Percentiles rank a stretch among this genome's conserved stretches.
Conservation (phyloP, 1,139 yeast species). For the Casaregolazyma lundiana region DNA sequence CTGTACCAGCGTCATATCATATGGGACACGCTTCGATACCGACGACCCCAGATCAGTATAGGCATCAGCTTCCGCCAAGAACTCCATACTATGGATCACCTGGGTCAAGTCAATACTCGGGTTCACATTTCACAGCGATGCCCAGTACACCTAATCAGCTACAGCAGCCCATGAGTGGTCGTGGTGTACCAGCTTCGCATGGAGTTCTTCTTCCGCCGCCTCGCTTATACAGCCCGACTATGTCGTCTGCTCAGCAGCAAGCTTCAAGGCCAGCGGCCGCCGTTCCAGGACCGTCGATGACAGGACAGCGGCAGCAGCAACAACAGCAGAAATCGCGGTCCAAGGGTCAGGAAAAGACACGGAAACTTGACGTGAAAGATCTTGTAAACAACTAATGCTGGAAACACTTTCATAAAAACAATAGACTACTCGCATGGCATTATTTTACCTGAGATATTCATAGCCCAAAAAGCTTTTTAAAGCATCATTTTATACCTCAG, state of each 20-base stretch:
- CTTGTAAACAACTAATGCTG: slow-evolving; percentile 3
- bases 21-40: background rate
- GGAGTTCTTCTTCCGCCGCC: slow-evolving; percentile 6
- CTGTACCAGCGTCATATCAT: background rate
- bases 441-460: no score
- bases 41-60: background rate
- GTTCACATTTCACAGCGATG: background rate
- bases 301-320: slow-evolving; percentile 7
- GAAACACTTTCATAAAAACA: background rate
- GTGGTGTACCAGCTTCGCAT: background rate
- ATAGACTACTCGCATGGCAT: no score
- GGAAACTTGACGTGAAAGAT: slow-evolving; percentile 8
- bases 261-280: slow-evolving; percentile 4
- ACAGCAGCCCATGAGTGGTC: background rate
- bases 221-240: slow-evolving; percentile 3
- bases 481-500: no score
- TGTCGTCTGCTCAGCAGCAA: slow-evolving; percentile 6
- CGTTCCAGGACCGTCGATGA: slow-evolving; percentile 3
- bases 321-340: slow-evolving; percentile 5
- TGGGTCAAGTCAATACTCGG: background rate
- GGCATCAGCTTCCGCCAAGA: background rate
- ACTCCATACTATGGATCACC: background rate
- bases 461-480: no score
- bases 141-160: background rate
- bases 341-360: background rate